phyloP scores from a whole-genome alignment of 192 early-diverging fungal species.

The Backusella australiensis region DNA sequence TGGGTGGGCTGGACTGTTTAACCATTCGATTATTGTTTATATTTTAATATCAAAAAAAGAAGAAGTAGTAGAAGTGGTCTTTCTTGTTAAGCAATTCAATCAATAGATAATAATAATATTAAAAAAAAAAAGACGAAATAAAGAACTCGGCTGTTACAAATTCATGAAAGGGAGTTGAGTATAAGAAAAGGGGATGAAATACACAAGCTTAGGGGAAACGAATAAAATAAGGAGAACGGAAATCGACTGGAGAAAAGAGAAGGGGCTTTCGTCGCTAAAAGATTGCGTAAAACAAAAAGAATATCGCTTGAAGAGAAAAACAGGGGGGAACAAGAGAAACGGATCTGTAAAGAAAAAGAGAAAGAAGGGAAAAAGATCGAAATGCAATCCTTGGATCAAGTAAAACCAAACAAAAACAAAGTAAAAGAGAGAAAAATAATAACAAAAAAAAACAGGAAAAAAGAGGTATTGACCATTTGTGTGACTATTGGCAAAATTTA shows the following conservation, averaged over 20 bases:
- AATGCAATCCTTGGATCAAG: neutral
- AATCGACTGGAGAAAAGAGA: neutral
- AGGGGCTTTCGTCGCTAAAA: neutral
- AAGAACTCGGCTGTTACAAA: neutral
- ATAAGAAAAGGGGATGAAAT: neutral
- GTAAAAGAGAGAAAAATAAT: neutral
- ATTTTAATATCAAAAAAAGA: neutral
- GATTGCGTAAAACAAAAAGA: neutral
- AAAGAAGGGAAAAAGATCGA: neutral
- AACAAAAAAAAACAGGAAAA: conserved; percentile 9
- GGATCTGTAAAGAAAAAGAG: neutral
- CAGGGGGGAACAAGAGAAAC: neutral
- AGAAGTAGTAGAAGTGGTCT: neutral
- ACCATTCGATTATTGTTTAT: conserved; percentile 9
- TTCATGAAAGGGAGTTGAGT: neutral
- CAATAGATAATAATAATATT: neutral
- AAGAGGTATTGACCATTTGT: neutral
- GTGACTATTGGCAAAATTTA: neutral
- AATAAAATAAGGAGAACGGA: conserved; percentile 1
- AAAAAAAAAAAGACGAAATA: neutral
- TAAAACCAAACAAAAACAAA: neutral
- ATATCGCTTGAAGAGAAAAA: neutral
- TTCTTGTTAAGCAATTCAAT: neutral
- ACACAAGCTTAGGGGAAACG: conserved; percentile 1
- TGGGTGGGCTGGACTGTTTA: conserved; percentile 24